phyloP scores from a whole-genome alignment of 1,284 basidiomycete species.

The Mycosarcoma mackinlayi region DNA sequence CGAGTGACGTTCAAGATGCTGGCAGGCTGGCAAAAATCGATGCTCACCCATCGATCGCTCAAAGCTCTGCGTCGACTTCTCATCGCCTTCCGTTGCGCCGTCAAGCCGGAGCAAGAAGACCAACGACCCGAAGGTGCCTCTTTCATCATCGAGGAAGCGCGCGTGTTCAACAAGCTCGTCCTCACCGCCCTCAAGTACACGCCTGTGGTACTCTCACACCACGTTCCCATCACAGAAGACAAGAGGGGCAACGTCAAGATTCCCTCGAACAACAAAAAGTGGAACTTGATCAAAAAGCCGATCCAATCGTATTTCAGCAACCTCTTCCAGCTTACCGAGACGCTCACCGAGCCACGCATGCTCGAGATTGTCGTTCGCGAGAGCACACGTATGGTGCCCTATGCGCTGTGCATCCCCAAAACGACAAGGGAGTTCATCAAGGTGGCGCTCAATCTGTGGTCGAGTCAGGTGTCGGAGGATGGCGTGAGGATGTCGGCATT shows the following conservation, averaged over 20 bases:
- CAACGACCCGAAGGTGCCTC: conserved; percentile 43
- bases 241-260: conserved; percentile 70
- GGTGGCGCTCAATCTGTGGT: conserved; percentile 72
- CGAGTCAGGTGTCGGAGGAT: conserved; percentile 76
- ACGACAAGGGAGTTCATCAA: conserved; percentile 62
- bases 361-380: conserved; percentile 73
- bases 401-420: conserved; percentile 57
- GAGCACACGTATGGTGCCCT: conserved; percentile 65
- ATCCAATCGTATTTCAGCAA: conserved; percentile 75
- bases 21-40: conserved; percentile 86
- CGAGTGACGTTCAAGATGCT: conserved; percentile 80
- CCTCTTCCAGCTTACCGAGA: conserved; percentile 60
- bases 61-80: conserved; percentile 85
- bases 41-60: conserved; percentile 87
- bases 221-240: conserved; percentile 82
- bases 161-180: conserved; percentile 85
- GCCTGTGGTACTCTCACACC: conserved; percentile 86
- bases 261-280: conserved; percentile 68
- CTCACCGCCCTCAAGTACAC: conserved; percentile 89
- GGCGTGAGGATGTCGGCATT: conserved; percentile 87
- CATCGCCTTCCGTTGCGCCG: conserved; percentile 66
- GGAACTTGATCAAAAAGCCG: conserved; percentile 81
- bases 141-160: conserved; percentile 63
- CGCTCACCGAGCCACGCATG: conserved; percentile 65
- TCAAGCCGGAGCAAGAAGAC: conserved; percentile 57